phyloP scores from a whole-genome alignment of 148 eudicot species.

The Cornus suecica region DNA sequence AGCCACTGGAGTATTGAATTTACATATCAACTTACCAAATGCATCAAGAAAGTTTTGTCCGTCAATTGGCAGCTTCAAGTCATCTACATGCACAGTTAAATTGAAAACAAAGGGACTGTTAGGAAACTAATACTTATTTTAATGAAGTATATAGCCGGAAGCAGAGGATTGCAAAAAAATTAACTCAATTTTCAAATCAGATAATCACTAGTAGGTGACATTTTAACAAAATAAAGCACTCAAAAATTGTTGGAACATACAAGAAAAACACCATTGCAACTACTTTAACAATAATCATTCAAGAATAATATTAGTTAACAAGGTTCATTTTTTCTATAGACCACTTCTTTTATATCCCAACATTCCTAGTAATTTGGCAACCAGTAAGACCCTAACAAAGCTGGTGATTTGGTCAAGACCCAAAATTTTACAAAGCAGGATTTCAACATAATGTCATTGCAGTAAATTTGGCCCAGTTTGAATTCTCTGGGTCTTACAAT shows the following conservation, averaged over 20 bases:
- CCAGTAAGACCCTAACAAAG: not conserved
- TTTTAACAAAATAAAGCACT: not conserved
- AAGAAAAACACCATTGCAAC: not conserved
- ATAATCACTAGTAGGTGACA: not conserved
- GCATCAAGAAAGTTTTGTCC: slow-evolving; percentile 53
- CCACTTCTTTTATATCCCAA: not conserved
- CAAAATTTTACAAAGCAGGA: not conserved
- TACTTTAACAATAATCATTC: not conserved
- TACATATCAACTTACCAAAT: slow-evolving; percentile 48
- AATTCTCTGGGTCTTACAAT: not conserved
- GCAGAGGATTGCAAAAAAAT: not conserved
- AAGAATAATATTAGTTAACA: not conserved
- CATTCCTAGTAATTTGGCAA: not conserved
- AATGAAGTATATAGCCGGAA: not conserved
- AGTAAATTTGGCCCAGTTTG: not conserved
- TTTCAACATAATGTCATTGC: not conserved
- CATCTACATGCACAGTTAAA: slow-evolving; percentile 45
- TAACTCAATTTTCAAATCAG: not conserved
- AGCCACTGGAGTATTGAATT: not conserved
- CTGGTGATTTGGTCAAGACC: not conserved
- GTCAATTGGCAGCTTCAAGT: slow-evolving; percentile 56
- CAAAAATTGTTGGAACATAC: not conserved
- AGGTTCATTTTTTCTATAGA: not conserved
- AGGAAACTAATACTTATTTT: slow-evolving; percentile 4
- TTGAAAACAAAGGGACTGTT: slow-evolving; percentile 4